Evolutionary conservation across 116 monocot genomes (phyloP).

Genomic region (Zostera marina): DNA sequence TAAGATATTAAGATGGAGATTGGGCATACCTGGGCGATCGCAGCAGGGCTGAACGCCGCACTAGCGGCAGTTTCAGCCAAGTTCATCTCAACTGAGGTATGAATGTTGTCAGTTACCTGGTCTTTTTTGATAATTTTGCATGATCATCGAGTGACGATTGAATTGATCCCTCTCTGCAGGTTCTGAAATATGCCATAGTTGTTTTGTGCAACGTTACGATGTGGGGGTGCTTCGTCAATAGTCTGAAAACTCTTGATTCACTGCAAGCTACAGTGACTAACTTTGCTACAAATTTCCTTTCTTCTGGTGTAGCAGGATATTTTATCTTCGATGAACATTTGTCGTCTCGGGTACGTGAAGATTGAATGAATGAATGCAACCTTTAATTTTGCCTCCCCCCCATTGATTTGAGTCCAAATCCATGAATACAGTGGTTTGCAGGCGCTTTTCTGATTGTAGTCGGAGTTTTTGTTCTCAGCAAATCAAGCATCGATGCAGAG

Average conservation of each 20-base stretch:
- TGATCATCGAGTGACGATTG: too few relatives aligned
- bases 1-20: background rate
- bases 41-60: slow-evolving; percentile 8
- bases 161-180: slow-evolving; percentile 10
- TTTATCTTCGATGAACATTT: slow-evolving; percentile 75
- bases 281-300: slow-evolving; percentile 81
- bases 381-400: background rate
- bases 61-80: slow-evolving; percentile 8
- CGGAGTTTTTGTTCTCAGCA: slow-evolving; percentile 77
- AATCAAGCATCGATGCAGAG: slow-evolving; percentile 52
- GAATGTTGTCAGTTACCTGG: too few relatives aligned
- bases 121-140: too few relatives aligned
- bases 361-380: background rate
- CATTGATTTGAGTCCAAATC: background rate
- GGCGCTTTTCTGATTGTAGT: slow-evolving; percentile 65
- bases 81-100: slow-evolving; percentile 1
- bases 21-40: slow-evolving; percentile 8
- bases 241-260: slow-evolving; percentile 78
- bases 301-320: slow-evolving; percentile 80
- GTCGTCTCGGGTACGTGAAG: slow-evolving; percentile 37
- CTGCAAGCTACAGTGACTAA: slow-evolving; percentile 94
- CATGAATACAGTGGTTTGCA: slow-evolving; percentile 60
- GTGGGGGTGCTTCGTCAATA: slow-evolving; percentile 98
- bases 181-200: slow-evolving; percentile 14
- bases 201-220: slow-evolving; percentile 71